Conservation (phyloP, 2,329 filamentous ascomycete species). For the Sporothrix sp. region DNA sequence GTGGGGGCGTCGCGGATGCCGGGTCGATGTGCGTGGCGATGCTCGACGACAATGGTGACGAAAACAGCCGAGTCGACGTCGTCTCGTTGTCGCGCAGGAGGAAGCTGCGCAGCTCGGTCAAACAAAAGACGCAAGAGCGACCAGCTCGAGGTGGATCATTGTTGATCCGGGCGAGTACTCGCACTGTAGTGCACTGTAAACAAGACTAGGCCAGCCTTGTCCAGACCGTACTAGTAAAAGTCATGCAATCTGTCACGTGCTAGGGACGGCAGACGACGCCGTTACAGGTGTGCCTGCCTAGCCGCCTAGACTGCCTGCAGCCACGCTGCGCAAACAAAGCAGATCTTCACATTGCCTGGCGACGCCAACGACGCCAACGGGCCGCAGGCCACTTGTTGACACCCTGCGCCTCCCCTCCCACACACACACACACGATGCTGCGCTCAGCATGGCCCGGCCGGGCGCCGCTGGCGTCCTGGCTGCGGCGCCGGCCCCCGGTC, state of each 20-base stretch:
- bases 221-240: too few relatives aligned
- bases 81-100: conserved; percentile 2
- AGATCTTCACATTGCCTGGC: not conserved
- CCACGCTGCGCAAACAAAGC: too few relatives aligned
- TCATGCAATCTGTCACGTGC: too few relatives aligned
- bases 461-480: conserved; percentile 8
- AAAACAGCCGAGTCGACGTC: not conserved
- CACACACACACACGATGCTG: conserved; percentile 9
- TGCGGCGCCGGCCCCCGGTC: not conserved
- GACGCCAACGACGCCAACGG: not conserved
- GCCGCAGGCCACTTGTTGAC: conserved; percentile 2
- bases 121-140: conserved; percentile 9
- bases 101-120: conserved; percentile 3
- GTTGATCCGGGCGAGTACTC: not conserved
- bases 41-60: not conserved
- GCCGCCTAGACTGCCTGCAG: too few relatives aligned
- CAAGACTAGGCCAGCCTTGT: too few relatives aligned
- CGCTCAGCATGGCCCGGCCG: conserved; percentile 13
- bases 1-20: not conserved
- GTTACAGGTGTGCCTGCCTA: too few relatives aligned
- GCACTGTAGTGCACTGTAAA: not conserved
- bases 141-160: conserved; percentile 8
- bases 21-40: not conserved
- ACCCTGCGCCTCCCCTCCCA: not conserved
- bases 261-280: too few relatives aligned